Percentiles rank a stretch among this genome's conserved stretches.
Evolutionary conservation across 495 filamentous ascomycete species (phyloP).

Genomic region (Podospora pseudocomata): DNA sequence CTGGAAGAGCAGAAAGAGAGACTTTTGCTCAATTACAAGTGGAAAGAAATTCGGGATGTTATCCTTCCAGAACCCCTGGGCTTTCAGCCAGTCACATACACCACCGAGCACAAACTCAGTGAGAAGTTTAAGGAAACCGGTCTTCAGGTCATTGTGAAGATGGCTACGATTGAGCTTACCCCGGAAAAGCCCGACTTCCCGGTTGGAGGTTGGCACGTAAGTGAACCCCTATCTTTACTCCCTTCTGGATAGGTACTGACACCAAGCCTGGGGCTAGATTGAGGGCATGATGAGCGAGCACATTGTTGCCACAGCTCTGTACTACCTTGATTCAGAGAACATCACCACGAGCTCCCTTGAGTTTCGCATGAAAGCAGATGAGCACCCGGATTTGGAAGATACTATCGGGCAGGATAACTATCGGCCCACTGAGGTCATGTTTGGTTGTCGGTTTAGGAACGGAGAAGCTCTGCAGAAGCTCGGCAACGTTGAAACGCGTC

Average conservation of each 20-base stretch:
- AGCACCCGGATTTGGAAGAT: slow-evolving; percentile 12
- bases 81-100: slow-evolving; percentile 33
- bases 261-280: slow-evolving; percentile 29
- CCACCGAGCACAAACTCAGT: slow-evolving; percentile 25
- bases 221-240: slow-evolving; percentile 35
- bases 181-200: slow-evolving; percentile 51
- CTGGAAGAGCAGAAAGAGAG: slow-evolving; percentile 1
- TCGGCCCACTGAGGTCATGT: slow-evolving; percentile 26
- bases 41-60: slow-evolving; percentile 34
- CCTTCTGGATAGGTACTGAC: slow-evolving; percentile 37
- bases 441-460: slow-evolving; percentile 11
- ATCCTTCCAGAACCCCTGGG: slow-evolving; percentile 11
- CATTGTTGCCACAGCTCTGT: slow-evolving; percentile 56
- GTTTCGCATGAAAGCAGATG: slow-evolving; percentile 50
- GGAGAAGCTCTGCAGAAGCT: slow-evolving; percentile 26
- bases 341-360: slow-evolving; percentile 50
- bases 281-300: slow-evolving; percentile 58
- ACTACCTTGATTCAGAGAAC: slow-evolving; percentile 61
- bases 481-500: slow-evolving; percentile 31
- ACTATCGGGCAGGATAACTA: slow-evolving; percentile 23
- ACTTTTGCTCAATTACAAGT: slow-evolving; percentile 21
- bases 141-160: slow-evolving; percentile 63
- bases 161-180: slow-evolving; percentile 59
- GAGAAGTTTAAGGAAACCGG: slow-evolving; percentile 40
- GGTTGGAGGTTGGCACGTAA: slow-evolving; percentile 38